phyloP scores from a whole-genome alignment of 2,329 filamentous ascomycete genomes.

The Helotiales sp. region DNA sequence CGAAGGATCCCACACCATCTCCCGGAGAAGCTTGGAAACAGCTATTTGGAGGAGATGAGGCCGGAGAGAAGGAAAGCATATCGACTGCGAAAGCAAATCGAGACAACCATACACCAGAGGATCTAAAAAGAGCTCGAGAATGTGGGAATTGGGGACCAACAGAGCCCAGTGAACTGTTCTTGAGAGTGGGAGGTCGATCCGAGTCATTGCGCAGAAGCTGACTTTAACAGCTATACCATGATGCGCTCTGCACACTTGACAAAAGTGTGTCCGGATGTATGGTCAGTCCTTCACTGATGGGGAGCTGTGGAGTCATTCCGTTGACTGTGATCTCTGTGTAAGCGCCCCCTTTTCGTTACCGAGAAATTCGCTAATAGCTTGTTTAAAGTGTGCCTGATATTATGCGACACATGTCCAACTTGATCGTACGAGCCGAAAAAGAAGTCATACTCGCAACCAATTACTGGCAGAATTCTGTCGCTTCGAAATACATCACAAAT shows the following conservation, averaged over 20 bases:
- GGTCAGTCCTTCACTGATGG: slow-evolving; percentile 63
- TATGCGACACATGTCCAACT: slow-evolving; percentile 74
- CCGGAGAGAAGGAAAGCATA: slow-evolving; percentile 31
- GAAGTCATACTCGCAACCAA: slow-evolving; percentile 79
- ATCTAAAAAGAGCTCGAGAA: slow-evolving; percentile 57
- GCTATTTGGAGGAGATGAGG: slow-evolving; percentile 52
- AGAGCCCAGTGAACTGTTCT: slow-evolving; percentile 69
- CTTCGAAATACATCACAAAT: slow-evolving; percentile 69
- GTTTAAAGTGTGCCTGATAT: slow-evolving; percentile 66
- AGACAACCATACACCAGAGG: slow-evolving; percentile 43
- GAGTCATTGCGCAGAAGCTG: slow-evolving; percentile 4
- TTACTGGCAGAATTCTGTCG: slow-evolving; percentile 71
- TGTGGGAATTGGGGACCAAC: slow-evolving; percentile 72
- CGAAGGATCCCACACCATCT: slow-evolving; percentile 55
- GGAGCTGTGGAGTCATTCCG: slow-evolving; percentile 66
- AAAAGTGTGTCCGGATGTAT: slow-evolving; percentile 48
- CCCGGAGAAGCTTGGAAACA: slow-evolving; percentile 60
- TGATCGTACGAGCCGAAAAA: slow-evolving; percentile 72
- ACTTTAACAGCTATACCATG: slow-evolving; percentile 37
- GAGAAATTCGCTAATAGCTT: slow-evolving; percentile 9
- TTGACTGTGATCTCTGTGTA: slow-evolving; percentile 70
- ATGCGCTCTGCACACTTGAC: slow-evolving; percentile 38
- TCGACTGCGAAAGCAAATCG: slow-evolving; percentile 31
- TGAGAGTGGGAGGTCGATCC: slow-evolving; percentile 51
- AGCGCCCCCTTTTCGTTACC: slow-evolving; percentile 8